These are phyloP conservation scores for Erythrobasidium hasegawianum DNA, from an alignment of 1,284 basidiomycete genomes.

Conservation along the genomic window DNA sequence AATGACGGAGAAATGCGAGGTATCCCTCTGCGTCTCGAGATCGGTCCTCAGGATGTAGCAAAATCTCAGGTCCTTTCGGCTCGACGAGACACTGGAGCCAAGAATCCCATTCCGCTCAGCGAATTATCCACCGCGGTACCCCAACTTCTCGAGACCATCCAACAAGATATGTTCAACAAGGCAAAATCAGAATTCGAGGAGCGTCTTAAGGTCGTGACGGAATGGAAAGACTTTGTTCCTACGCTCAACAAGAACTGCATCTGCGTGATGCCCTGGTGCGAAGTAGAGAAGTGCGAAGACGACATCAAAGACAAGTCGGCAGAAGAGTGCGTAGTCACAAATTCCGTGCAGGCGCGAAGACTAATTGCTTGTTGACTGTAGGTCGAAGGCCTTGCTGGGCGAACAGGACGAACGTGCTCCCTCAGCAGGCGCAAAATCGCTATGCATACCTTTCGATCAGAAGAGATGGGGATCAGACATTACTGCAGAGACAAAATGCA, in stretches of 20 bases:
- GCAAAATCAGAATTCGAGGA: constrained; percentile 73
- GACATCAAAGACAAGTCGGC: constrained; percentile 94
- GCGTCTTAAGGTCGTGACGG: constrained; percentile 68
- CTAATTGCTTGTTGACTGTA: background rate
- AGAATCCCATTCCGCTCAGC: constrained; percentile 67
- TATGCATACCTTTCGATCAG: constrained; percentile 96
- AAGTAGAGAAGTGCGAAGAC: constrained; percentile 89
- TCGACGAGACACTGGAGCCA: constrained; percentile 78
- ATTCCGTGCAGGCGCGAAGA: background rate
- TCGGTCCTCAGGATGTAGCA: constrained; percentile 87
- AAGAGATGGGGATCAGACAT: constrained; percentile 70
- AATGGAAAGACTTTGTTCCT: constrained; percentile 89
- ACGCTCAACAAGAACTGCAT: constrained; percentile 84
- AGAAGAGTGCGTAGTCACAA: constrained; percentile 61
- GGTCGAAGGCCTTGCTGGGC: constrained; percentile 37
- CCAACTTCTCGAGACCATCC: constrained; percentile 76
- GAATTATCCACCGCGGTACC: constrained; percentile 62
- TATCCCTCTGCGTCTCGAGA: constrained; percentile 92
- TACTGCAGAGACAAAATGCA: constrained; percentile 74
- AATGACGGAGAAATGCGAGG: constrained; percentile 99
- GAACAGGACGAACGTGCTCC: constrained; percentile 90
- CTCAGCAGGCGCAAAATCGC: constrained; percentile 95
- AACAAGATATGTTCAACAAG: constrained; percentile 77
- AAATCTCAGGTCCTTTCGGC: constrained; percentile 79
- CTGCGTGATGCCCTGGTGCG: constrained; percentile 94